Evolutionary conservation across 2,329 filamentous ascomycete species (phyloP).

Genomic region (Fusarium stilboides): DNA sequence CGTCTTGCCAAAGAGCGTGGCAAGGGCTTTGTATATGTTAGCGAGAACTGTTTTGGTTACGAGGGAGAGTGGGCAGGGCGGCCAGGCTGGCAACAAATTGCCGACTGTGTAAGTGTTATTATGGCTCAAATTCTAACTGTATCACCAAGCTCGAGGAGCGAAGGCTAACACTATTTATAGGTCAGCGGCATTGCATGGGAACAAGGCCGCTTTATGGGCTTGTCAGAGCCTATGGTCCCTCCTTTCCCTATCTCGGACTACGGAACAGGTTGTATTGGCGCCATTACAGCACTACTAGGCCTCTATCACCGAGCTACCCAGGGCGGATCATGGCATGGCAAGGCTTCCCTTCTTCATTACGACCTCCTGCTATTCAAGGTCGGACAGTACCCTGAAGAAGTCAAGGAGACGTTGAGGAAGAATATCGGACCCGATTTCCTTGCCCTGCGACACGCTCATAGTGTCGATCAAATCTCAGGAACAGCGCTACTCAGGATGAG

Average conservation of each 20-base stretch:
- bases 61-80: slow-evolving; percentile 71
- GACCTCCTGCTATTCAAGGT: slow-evolving; percentile 75
- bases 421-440: slow-evolving; percentile 69
- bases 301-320: slow-evolving; percentile 73
- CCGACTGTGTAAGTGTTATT: slow-evolving; percentile 67
- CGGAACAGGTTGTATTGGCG: slow-evolving; percentile 80
- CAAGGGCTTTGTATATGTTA: slow-evolving; percentile 77
- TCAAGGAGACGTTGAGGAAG: slow-evolving; percentile 67
- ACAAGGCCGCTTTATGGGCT: slow-evolving; percentile 74
- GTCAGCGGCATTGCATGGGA: slow-evolving; percentile 71
- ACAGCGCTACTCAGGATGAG: slow-evolving; percentile 65
- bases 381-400: slow-evolving; percentile 68
- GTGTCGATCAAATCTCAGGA: slow-evolving; percentile 75
- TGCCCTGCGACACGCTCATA: slow-evolving; percentile 71
- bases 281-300: slow-evolving; percentile 75
- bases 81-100: slow-evolving; percentile 81
- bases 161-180: slow-evolving; percentile 49
- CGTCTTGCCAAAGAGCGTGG: slow-evolving; percentile 68
- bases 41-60: slow-evolving; percentile 80
- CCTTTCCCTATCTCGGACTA: slow-evolving; percentile 77
- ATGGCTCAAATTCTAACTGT: rapidly evolving
- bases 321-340: slow-evolving; percentile 78
- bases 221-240: slow-evolving; percentile 75
- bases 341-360: slow-evolving; percentile 76
- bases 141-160: not conserved